phyloP scores from a whole-genome alignment of 768 basidiomycete genomes.

The Suillus paluster region DNA sequence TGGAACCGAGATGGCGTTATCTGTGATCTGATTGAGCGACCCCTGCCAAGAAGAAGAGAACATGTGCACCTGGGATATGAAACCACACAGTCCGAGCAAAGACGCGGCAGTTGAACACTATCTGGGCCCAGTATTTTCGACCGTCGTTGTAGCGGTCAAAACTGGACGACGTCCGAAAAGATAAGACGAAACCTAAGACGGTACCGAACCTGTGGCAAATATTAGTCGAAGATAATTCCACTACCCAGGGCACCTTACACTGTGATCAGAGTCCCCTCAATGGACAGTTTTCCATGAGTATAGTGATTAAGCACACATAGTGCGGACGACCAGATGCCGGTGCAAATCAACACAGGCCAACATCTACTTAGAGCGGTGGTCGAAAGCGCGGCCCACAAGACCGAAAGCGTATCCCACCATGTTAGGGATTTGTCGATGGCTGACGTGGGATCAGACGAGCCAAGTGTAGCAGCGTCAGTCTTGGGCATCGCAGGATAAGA shows the following conservation, averaged over 20 bases:
- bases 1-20: slow-evolving; percentile 21
- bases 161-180: slow-evolving; percentile 71
- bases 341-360: slow-evolving; percentile 63
- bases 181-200: slow-evolving; percentile 75
- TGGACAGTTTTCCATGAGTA: slow-evolving; percentile 43
- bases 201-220: slow-evolving; percentile 52
- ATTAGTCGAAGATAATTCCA: slow-evolving; percentile 27
- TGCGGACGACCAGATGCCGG: slow-evolving; percentile 60
- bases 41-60: background rate
- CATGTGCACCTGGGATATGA: slow-evolving; percentile 58
- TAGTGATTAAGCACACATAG: slow-evolving; percentile 55
- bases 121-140: slow-evolving; percentile 65
- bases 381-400: background rate
- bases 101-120: slow-evolving; percentile 55
- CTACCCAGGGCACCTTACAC: slow-evolving; percentile 50
- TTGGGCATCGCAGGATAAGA: background rate
- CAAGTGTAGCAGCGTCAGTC: background rate
- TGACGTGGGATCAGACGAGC: background rate
- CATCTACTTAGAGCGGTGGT: slow-evolving; percentile 32
- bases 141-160: slow-evolving; percentile 80
- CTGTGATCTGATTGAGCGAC: slow-evolving; percentile 15
- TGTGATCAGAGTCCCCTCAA: slow-evolving; percentile 62
- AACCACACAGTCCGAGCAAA: slow-evolving; percentile 71
- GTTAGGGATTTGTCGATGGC: background rate
- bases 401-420: background rate